These are phyloP conservation scores for Epichloe bromicola DNA, from an alignment of 2,329 filamentous ascomycete genomes.

Conservation along the genomic window DNA sequence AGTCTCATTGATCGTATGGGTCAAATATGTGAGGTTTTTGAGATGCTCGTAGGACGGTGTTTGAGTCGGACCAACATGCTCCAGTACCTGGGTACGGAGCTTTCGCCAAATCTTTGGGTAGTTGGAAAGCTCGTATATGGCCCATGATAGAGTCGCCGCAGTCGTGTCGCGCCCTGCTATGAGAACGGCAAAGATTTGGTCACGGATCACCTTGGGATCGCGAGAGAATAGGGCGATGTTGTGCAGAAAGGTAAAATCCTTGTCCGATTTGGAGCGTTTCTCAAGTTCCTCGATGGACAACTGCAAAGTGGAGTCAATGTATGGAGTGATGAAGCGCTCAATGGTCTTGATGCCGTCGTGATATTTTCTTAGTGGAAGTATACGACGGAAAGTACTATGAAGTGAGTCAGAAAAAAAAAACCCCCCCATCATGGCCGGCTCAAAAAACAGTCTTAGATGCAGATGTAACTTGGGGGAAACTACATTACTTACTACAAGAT, in stretches of 20 bases:
- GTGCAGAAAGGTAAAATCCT: conserved; percentile 74
- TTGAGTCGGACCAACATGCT: conserved; percentile 47
- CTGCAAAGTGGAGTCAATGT: conserved; percentile 59
- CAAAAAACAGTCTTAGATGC: too few species aligned
- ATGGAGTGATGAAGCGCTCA: conserved; percentile 63
- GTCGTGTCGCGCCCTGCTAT: conserved; percentile 84
- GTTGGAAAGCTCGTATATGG: conserved; percentile 66
- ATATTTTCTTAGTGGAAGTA: conserved; percentile 33
- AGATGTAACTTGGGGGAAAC: too few species aligned
- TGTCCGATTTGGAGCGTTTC: conserved; percentile 54
- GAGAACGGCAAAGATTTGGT: conserved; percentile 73
- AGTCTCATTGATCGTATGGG: conserved; percentile 61
- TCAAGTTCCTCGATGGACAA: conserved; percentile 58
- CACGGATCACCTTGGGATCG: conserved; percentile 58
- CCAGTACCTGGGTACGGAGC: conserved; percentile 59
- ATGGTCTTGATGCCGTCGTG: conserved; percentile 51
- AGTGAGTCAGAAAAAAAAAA: too few species aligned
- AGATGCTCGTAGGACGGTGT: conserved; percentile 64
- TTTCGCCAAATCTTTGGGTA: conserved; percentile 54
- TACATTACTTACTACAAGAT: conserved; percentile 3
- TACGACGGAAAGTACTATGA: too few species aligned
- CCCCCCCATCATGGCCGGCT: too few species aligned
- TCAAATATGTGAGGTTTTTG: conserved; percentile 76
- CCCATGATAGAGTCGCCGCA: conserved; percentile 67
- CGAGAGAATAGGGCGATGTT: conserved; percentile 71